Evolutionary conservation across 208 protist species (phyloP).

Genomic region (Trypanosoma scelopori): DNA sequence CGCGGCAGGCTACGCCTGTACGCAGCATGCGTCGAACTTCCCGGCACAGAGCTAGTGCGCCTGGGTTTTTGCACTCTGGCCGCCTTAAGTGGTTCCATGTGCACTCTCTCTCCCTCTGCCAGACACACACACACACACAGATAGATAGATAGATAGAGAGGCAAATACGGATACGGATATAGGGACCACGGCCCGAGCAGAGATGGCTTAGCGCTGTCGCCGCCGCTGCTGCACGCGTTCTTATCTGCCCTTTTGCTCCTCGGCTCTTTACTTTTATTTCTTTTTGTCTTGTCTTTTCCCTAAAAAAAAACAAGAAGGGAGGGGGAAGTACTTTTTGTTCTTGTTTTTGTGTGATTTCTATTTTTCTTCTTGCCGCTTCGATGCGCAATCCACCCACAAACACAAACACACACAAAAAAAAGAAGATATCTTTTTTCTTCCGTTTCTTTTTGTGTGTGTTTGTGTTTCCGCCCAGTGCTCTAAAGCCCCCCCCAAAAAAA

Average conservation of each 20-base stretch:
- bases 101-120: no score
- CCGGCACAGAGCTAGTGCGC: conserved; percentile 44
- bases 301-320: conserved; percentile 15
- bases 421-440: not conserved
- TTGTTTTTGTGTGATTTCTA: not conserved
- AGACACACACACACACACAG: conserved; percentile 9
- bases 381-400: no score
- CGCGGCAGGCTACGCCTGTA: conserved; percentile 28
- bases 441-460: no score
- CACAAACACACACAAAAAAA: conserved; percentile 1
- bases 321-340: not conserved
- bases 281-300: not conserved
- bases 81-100: conserved; percentile 26
- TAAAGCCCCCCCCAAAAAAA: no score
- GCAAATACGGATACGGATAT: not conserved
- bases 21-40: conserved; percentile 19
- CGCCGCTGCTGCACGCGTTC: no score
- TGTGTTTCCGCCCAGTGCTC: no score
- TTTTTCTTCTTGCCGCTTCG: no score
- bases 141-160: not conserved
- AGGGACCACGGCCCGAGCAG: not conserved
- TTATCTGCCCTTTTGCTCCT: no score
- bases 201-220: not conserved
- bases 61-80: conserved; percentile 5
- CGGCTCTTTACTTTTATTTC: not conserved